Percentiles rank a stretch among this genome's conserved stretches.
Evolutionary conservation across 441 rosid genomes (phyloP).

Genomic region (Gossypium davidsonii): DNA sequence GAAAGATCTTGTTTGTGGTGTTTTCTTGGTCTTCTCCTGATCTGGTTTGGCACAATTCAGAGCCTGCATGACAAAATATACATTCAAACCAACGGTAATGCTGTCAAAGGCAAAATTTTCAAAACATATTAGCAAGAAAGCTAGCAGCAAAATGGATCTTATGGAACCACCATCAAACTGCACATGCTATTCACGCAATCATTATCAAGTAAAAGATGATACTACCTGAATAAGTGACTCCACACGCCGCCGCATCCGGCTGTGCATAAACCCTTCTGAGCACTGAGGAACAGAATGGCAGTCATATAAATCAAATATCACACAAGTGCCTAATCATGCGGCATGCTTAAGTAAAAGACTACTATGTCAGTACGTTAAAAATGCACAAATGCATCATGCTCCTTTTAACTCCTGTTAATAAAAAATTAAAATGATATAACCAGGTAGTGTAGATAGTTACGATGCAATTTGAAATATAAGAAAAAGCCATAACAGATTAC

Average conservation of each 20-base stretch:
- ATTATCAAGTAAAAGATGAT: neutral
- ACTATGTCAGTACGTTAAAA: neutral
- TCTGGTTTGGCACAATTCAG: conserved; percentile 83
- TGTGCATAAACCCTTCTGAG: conserved; percentile 94
- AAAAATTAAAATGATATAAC: neutral
- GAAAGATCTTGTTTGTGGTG: conserved; percentile 64
- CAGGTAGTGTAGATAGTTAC: neutral
- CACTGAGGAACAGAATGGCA: conserved; percentile 37
- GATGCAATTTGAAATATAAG: neutral
- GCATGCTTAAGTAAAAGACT: conserved; percentile 3
- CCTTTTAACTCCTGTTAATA: neutral
- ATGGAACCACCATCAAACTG: neutral
- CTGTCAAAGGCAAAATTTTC: neutral
- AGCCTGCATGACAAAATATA: conserved; percentile 37
- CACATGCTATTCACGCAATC: neutral
- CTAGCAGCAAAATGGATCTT: neutral
- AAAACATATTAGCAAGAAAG: neutral
- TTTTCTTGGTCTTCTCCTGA: conserved; percentile 45
- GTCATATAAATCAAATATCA: conserved; percentile 7
- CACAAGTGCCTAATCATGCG: neutral
- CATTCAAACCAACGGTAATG: neutral
- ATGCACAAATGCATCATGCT: neutral
- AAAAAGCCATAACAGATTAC: neutral
- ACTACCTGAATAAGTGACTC: conserved; percentile 85
- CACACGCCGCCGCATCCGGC: conserved; percentile 86